Evolutionary conservation across 2,329 filamentous ascomycete species (phyloP).

Genomic region (Fusarium subtropicale): DNA sequence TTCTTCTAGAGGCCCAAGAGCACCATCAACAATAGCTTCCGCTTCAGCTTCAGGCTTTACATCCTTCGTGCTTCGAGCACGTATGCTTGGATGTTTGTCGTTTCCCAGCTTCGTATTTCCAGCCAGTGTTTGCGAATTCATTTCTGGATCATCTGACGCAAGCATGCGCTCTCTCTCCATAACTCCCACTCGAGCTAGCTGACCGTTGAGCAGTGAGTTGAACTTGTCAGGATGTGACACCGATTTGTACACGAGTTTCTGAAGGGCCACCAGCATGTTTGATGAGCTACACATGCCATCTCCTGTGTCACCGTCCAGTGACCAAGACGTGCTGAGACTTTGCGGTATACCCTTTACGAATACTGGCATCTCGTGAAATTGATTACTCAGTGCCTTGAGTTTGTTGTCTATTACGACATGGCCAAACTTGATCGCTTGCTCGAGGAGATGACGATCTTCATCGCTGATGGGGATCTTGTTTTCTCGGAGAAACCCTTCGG

Average conservation of each 20-base stretch:
- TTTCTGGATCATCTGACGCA: conserved; percentile 16
- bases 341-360: conserved; percentile 76
- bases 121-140: conserved; percentile 48
- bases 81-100: conserved; percentile 51
- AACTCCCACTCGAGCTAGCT: conserved; percentile 56
- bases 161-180: conserved; percentile 52
- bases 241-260: conserved; percentile 63
- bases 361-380: conserved; percentile 81
- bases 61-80: conserved; percentile 47
- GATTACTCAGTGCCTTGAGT: conserved; percentile 74
- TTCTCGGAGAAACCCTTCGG: conserved; percentile 74
- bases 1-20: conserved; percentile 62
- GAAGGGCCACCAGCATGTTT: conserved; percentile 63
- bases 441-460: conserved; percentile 71
- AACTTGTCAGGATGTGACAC: conserved; percentile 58
- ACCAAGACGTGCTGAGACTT: conserved; percentile 72
- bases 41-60: conserved; percentile 39
- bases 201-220: conserved; percentile 61
- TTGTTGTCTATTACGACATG: conserved; percentile 67
- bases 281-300: conserved; percentile 63
- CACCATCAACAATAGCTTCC: conserved; percentile 37
- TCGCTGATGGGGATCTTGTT: conserved; percentile 67
- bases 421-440: conserved; percentile 74
- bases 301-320: conserved; percentile 66
- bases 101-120: conserved; percentile 60